These are phyloP conservation scores for Camillea tinctor DNA, from an alignment of 2,329 filamentous ascomycete genomes.

Conservation along the genomic window DNA sequence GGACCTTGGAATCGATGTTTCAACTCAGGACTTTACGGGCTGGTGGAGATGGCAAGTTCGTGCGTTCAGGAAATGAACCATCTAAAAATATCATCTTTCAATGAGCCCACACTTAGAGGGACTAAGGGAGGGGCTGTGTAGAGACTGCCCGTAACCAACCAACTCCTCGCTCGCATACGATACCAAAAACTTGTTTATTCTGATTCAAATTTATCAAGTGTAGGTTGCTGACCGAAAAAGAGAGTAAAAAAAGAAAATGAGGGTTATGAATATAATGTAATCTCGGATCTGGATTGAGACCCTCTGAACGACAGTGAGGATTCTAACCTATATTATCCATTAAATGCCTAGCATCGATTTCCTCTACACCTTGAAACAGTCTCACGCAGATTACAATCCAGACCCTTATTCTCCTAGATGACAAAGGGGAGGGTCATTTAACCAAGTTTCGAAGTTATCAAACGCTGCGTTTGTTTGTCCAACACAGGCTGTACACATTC, in stretches of 20 bases:
- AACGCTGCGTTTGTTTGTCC: background rate
- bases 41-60: constrained; percentile 75
- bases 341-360: background rate
- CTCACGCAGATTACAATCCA: background rate
- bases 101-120: background rate
- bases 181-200: background rate
- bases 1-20: constrained; percentile 71
- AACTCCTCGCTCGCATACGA: background rate
- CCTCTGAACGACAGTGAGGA: background rate
- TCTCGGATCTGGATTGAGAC: background rate
- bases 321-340: background rate
- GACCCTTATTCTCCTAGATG: background rate
- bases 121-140: background rate
- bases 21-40: constrained; percentile 69
- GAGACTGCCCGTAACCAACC: background rate
- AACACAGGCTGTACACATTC: no score
- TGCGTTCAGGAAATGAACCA: constrained; percentile 54
- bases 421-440: background rate
- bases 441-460: background rate
- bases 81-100: background rate
- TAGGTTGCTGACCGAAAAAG: background rate
- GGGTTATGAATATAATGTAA: background rate
- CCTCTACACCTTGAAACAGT: background rate
- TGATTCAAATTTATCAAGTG: background rate
- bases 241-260: background rate